These are phyloP conservation scores for Gossypium stocksii DNA, from an alignment of 345 rosid genomes.

Conservation along the genomic window DNA sequence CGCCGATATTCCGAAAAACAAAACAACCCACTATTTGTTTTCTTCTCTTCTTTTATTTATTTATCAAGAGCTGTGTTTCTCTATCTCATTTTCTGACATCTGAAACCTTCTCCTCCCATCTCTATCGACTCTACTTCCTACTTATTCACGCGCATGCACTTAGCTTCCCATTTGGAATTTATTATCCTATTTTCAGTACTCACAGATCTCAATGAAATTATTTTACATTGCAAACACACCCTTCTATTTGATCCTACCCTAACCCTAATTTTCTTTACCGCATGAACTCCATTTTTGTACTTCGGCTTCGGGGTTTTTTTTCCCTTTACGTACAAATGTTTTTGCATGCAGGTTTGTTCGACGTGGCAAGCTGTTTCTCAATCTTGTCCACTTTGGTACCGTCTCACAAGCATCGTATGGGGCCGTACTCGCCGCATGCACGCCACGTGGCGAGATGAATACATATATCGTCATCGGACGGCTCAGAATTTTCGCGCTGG, in stretches of 20 bases:
- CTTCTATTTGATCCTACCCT: not conserved
- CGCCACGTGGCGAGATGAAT: constrained; percentile 73
- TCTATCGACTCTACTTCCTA: too few species aligned
- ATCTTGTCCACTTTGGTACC: constrained; percentile 66
- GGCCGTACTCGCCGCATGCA: constrained; percentile 36
- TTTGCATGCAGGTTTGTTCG: constrained; percentile 56
- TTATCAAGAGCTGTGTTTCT: not conserved
- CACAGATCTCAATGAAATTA: too few species aligned
- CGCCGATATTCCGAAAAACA: not conserved
- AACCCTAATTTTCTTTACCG: not conserved
- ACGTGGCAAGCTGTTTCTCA: constrained; percentile 84
- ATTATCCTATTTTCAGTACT: too few species aligned
- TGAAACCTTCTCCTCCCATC: not conserved
- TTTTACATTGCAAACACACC: too few species aligned
- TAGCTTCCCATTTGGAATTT: too few species aligned
- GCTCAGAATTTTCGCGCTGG: constrained; percentile 52
- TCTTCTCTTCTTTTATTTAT: not conserved
- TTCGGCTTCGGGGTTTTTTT: not conserved
- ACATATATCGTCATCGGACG: constrained; percentile 57
- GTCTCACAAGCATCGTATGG: constrained; percentile 55
- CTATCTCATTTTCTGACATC: constrained; percentile 19
- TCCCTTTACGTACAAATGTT: not conserved
- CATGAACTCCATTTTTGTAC: not conserved
- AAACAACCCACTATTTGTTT: not conserved
- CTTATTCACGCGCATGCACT: too few species aligned